A percentile compares a stretch with the other conserved stretches of the same genome.
Evolutionary conservation across 257 asterid species (phyloP).

Genomic region (Solanum lycopersicoides): DNA sequence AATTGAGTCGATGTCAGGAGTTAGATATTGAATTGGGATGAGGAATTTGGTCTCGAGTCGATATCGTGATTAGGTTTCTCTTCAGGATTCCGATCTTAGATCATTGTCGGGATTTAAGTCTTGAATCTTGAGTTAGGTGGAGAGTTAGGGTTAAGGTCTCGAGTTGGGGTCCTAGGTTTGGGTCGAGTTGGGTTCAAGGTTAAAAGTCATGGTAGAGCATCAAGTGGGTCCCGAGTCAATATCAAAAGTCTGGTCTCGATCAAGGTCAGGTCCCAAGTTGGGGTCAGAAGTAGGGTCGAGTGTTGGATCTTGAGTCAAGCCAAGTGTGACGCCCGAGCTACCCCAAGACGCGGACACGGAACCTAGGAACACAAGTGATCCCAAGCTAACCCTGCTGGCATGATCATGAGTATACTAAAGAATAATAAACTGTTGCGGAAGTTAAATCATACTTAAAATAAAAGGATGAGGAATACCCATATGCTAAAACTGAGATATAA

Average conservation of each 20-base stretch:
- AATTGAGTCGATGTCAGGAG: background rate
- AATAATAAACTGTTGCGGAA: too few relatives aligned
- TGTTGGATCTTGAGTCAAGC: background rate
- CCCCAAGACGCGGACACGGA: too few relatives aligned
- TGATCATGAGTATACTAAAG: too few relatives aligned
- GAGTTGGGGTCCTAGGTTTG: background rate
- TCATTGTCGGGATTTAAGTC: rapidly evolving
- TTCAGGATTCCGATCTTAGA: background rate
- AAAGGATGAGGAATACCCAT: too few relatives aligned
- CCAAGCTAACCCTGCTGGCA: too few relatives aligned
- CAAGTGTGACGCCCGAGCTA: too few relatives aligned
- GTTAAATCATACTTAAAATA: too few relatives aligned
- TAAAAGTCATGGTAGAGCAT: background rate
- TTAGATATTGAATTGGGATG: background rate
- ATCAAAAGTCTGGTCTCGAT: too few relatives aligned
- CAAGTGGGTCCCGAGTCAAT: background rate
- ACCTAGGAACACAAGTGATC: too few relatives aligned
- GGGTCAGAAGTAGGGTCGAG: background rate
- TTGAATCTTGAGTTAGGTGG: background rate
- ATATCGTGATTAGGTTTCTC: background rate
- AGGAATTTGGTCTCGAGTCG: background rate
- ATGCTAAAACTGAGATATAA: too few relatives aligned
- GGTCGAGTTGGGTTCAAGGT: background rate
- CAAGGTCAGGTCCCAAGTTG: background rate
- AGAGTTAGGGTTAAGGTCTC: too few relatives aligned